Conservation (phyloP, 2,329 filamentous ascomycete species). For the Monilinia polystroma region DNA sequence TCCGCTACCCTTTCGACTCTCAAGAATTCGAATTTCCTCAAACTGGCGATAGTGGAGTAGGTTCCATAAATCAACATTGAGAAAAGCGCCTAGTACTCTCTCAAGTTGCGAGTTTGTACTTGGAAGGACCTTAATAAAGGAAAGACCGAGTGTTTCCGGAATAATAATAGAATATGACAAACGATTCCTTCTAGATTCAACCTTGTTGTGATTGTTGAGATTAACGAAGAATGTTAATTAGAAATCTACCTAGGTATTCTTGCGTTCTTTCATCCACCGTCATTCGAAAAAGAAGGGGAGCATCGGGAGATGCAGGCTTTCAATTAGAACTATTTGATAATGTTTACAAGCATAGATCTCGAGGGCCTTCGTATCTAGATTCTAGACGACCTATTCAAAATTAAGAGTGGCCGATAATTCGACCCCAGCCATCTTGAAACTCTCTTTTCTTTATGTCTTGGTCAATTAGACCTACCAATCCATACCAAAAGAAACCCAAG, state of each 20-base stretch:
- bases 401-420: background rate
- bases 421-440: constrained; percentile 22
- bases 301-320: background rate
- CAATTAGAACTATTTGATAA: background rate
- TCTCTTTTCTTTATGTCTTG: constrained; percentile 4
- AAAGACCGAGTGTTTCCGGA: constrained; percentile 3
- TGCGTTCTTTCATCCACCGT: background rate
- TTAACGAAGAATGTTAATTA: constrained; percentile 6
- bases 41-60: background rate
- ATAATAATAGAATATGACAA: constrained; percentile 15
- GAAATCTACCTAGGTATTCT: background rate
- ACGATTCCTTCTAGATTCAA: constrained; percentile 1
- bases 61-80: background rate
- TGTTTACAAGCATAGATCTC: constrained; percentile 5
- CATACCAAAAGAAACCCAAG: background rate
- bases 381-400: constrained; percentile 8
- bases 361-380: background rate
- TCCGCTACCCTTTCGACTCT: background rate
- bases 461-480: background rate
- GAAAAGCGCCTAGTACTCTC: background rate
- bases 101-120: background rate
- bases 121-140: background rate
- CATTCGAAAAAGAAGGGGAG: background rate
- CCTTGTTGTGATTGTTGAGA: constrained; percentile 14
- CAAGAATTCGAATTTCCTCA: background rate